These are phyloP conservation scores for Clarkia xantiana DNA, from an alignment of 345 rosid species.

Conservation along the genomic window DNA sequence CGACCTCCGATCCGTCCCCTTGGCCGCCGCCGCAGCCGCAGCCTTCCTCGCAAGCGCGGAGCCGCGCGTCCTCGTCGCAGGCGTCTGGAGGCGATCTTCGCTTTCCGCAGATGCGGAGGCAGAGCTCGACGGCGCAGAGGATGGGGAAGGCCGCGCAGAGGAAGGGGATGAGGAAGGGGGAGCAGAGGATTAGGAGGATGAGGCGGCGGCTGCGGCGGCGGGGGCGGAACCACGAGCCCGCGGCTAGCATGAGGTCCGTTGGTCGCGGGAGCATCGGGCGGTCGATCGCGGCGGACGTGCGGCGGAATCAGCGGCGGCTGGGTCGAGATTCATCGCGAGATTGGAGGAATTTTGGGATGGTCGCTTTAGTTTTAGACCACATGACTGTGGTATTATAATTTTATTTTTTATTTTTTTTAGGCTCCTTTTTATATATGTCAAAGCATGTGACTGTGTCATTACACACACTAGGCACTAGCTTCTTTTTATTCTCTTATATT, in stretches of 20 bases:
- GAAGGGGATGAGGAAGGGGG: slow-evolving; percentile 45
- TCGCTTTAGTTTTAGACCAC: background rate
- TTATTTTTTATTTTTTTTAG: background rate
- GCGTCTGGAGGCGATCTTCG: slow-evolving; percentile 10
- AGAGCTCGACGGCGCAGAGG: slow-evolving; percentile 35
- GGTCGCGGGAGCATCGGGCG: slow-evolving; percentile 7
- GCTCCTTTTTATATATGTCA: background rate
- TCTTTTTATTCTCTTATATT: no score
- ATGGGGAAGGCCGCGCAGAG: slow-evolving; percentile 38
- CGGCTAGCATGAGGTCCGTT: slow-evolving; percentile 25
- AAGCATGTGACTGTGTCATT: background rate
- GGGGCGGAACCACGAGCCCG: slow-evolving; percentile 21
- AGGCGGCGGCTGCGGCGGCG: slow-evolving; percentile 38
- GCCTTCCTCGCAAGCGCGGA: slow-evolving; percentile 47
- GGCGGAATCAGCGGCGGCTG: slow-evolving; percentile 1
- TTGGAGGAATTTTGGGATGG: background rate
- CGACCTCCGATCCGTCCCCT: slow-evolving; percentile 18
- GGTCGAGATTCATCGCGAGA: slow-evolving; percentile 4
- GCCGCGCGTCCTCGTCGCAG: slow-evolving; percentile 18
- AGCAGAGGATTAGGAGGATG: slow-evolving; percentile 32
- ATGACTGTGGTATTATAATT: background rate
- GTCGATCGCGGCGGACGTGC: background rate
- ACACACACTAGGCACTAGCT: no score
- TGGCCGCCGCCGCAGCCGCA: slow-evolving; percentile 14
- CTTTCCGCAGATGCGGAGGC: slow-evolving; percentile 16